Evolutionary conservation across 805 yeast genomes (phyloP), one percentile per base, ranked within the genome.

Genomic region (Lipomyces sp.): DNA sequence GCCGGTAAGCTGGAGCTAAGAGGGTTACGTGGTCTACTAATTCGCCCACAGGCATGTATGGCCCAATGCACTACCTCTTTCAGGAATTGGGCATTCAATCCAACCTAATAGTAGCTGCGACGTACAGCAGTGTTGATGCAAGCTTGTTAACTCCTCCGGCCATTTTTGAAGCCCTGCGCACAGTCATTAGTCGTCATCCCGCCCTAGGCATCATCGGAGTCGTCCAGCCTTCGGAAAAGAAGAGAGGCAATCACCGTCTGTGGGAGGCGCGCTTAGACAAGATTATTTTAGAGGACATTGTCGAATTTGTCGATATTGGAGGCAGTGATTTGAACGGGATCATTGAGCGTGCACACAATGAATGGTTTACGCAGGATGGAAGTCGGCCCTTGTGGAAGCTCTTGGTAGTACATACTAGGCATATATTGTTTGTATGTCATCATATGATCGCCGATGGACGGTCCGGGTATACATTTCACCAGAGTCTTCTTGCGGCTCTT

Each of bases 371-470:
- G 37, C 30, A 10, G 50, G 53, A 45, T 18, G 30, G 8, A 8
- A 18, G 29, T 3, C 24, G 15, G 24, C 68, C 68, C 10, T 32
- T 42, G 15, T 65, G 68, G 68, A 57, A 50, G 18, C 18, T 65
- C 1, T 54, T 57, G 32, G 59, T 65, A 32, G 51, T 29, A 35
- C 32, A 57, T 53, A 30, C 24, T n/a, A 18, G 54, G 1, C 45
- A 56, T 39, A 35, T 63, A n/a, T 32, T 59, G 48, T 63, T 61
- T 30, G 62, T 60, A 2, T 62, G 30, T 37, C 66, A 66, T 37
- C 69, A 66, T 32, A 29, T 54, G n/a, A 33, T 50, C 4, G 55
- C 48, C 13, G 69, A 65, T 45, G 69, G 69, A 7, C 37, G 30
- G 11, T 34, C 60, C 2, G 15, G n/a, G n/a, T 39, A 39, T 39